phyloP scores from a whole-genome alignment of 441 rosid genomes.

The Erysimum cheiri region DNA sequence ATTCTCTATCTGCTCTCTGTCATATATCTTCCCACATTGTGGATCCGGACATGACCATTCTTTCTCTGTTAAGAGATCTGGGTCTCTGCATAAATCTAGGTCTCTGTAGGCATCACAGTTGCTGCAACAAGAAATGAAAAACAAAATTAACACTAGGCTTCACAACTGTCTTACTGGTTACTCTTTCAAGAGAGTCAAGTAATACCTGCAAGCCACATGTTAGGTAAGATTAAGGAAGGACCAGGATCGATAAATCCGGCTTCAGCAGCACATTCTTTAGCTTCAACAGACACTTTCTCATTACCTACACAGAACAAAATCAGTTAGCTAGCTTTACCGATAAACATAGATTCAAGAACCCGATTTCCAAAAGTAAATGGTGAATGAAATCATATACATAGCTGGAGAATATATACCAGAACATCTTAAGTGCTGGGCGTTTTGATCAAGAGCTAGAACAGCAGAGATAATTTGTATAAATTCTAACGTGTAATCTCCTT shows the following conservation, averaged over 20 bases:
- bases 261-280: slow-evolving; percentile 87
- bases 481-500: slow-evolving; percentile 74
- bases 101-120: slow-evolving; percentile 96
- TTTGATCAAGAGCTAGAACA: slow-evolving; percentile 84
- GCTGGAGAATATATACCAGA: slow-evolving; percentile 59
- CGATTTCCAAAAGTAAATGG: background rate
- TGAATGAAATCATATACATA: background rate
- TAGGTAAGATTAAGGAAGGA: slow-evolving; percentile 79
- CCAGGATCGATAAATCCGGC: slow-evolving; percentile 78
- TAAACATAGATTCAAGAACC: slow-evolving; percentile 13
- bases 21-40: slow-evolving; percentile 89
- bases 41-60: slow-evolving; percentile 88
- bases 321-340: background rate
- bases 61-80: slow-evolving; percentile 60
- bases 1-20: slow-evolving; percentile 82
- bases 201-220: slow-evolving; percentile 93
- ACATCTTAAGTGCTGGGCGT: slow-evolving; percentile 86
- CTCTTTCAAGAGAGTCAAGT: slow-evolving; percentile 14
- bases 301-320: slow-evolving; percentile 54
- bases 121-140: slow-evolving; percentile 53
- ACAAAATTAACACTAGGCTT: background rate
- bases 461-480: slow-evolving; percentile 82
- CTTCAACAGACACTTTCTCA: slow-evolving; percentile 86
- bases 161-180: slow-evolving; percentile 8
- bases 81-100: slow-evolving; percentile 84